Percentiles rank a stretch among this genome's conserved stretches.
phyloP scores from a whole-genome alignment of 73 alveolate genomes.

The Stentor coeruleus region DNA sequence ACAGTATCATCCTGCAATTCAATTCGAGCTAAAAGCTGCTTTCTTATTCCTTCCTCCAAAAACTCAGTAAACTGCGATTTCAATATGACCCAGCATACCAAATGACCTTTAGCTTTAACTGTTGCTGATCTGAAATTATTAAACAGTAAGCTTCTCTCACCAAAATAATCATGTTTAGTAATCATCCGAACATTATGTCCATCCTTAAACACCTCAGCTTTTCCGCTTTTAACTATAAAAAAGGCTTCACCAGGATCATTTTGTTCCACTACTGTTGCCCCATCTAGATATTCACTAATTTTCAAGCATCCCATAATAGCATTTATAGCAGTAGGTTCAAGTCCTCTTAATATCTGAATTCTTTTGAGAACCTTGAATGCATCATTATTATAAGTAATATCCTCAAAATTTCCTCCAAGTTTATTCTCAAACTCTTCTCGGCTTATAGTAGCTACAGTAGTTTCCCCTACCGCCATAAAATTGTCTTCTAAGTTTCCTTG shows the following conservation, averaged over 20 bases:
- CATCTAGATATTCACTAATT: background rate
- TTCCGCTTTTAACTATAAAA: constrained; percentile 18
- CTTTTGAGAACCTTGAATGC: background rate
- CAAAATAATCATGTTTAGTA: constrained; percentile 28
- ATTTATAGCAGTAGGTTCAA: background rate
- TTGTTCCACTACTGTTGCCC: background rate
- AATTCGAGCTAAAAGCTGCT: constrained; percentile 25
- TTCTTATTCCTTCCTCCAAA: constrained; percentile 57
- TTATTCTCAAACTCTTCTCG: background rate
- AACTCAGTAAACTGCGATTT: constrained; percentile 50
- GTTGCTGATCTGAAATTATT: constrained; percentile 26
- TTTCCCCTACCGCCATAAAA: background rate
- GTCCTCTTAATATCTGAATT: background rate
- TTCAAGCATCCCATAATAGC: too few relatives aligned
- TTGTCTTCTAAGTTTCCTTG: background rate
- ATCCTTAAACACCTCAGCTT: constrained; percentile 22
- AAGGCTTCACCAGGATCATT: constrained; percentile 8
- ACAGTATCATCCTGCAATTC: constrained; percentile 32
- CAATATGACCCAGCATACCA: constrained; percentile 33
- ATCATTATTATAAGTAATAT: background rate
- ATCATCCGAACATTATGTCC: background rate
- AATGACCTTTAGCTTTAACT: constrained; percentile 36
- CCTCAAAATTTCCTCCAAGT: background rate
- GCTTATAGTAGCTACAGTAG: background rate
- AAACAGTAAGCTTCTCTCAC: constrained; percentile 22